Percentiles rank a stretch among this genome's conserved stretches.
phyloP scores from a whole-genome alignment of 2,329 filamentous ascomycete genomes.

The Exophiala sideris region DNA sequence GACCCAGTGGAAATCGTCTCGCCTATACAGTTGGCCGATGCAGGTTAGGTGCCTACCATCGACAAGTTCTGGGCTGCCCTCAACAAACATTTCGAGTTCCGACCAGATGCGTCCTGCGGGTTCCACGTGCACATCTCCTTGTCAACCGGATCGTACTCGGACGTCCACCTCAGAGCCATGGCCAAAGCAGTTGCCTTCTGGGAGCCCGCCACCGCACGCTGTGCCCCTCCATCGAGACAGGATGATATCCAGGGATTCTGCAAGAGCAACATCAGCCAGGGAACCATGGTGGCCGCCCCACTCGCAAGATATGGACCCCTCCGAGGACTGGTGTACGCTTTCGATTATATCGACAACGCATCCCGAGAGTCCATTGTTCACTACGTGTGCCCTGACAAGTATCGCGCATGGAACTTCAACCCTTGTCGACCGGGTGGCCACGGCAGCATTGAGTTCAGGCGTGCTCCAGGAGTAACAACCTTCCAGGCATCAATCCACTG shows the following conservation, averaged over 20 bases:
- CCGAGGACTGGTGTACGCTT: not conserved
- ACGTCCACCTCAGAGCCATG: constrained; percentile 4
- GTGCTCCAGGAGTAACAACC: not conserved
- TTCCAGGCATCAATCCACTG: not conserved
- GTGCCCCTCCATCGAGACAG: not conserved
- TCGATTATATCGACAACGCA: not conserved
- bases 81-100: constrained; percentile 1
- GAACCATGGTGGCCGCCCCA: not conserved
- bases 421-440: not conserved
- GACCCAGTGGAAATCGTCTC: too few species aligned
- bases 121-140: constrained; percentile 1
- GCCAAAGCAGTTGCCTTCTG: constrained; percentile 3
- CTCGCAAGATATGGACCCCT: constrained; percentile 1
- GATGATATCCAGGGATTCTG: constrained; percentile 3
- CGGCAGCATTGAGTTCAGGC: not conserved
- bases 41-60: constrained; percentile 3
- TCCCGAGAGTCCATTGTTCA: not conserved
- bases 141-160: constrained; percentile 1
- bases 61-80: constrained; percentile 3
- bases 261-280: constrained; percentile 1
- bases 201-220: constrained; percentile 6
- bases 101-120: constrained; percentile 2
- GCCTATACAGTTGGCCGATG: too few species aligned
- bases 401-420: not conserved
- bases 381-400: constrained; percentile 1